Evolutionary conservation across 83 land plant genomes (phyloP).

Genomic region (Diphasiastrum complanatum): DNA sequence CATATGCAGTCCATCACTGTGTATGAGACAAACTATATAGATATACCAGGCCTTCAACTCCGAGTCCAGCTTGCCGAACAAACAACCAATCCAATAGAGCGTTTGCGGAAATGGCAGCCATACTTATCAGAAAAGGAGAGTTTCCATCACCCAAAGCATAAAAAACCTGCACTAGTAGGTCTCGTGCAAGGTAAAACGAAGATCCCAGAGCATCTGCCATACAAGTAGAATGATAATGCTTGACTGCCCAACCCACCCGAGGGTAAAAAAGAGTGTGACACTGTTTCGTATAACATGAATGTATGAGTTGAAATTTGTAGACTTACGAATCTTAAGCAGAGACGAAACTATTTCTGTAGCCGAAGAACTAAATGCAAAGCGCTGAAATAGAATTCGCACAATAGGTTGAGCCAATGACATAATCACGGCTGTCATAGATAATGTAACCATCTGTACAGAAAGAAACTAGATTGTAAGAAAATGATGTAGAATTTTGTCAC

Average conservation of each 20-base stretch:
- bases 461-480: background rate
- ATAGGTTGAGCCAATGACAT: constrained; percentile 40
- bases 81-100: constrained; percentile 45
- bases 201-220: constrained; percentile 42
- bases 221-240: background rate
- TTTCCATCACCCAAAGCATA: constrained; percentile 53
- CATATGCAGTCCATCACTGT: too few relatives aligned
- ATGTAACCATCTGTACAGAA: constrained; percentile 26
- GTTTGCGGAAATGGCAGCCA: constrained; percentile 36
- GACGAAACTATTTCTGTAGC: constrained; percentile 44
- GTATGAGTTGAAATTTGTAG: too few relatives aligned
- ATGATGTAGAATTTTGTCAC: too few relatives aligned
- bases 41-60: constrained; percentile 43
- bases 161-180: constrained; percentile 43
- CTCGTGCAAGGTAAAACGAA: constrained; percentile 39
- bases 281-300: background rate
- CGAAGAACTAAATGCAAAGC: constrained; percentile 38
- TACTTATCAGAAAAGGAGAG: constrained; percentile 35
- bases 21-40: too few relatives aligned
- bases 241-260: background rate
- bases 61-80: constrained; percentile 27
- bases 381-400: constrained; percentile 40
- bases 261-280: background rate
- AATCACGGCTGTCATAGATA: constrained; percentile 35
- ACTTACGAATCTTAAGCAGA: constrained; percentile 43